Conservation (phyloP, 495 filamentous ascomycete genomes). For the Amphirosellinia nigrospora region DNA sequence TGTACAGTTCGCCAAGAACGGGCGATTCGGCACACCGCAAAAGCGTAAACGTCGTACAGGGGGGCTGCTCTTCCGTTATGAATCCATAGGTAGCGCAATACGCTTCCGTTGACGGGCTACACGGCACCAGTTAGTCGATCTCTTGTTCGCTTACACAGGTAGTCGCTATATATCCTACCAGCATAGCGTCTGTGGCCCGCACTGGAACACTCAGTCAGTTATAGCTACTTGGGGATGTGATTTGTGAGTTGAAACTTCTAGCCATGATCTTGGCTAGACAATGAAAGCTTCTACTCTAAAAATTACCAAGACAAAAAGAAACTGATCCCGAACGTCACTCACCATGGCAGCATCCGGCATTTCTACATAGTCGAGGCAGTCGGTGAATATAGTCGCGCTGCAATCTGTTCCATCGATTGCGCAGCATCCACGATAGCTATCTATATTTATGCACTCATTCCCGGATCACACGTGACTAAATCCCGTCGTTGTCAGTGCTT, state of each 20-base stretch:
- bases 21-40: constrained; percentile 31
- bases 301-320: background rate
- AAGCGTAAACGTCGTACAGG: constrained; percentile 30
- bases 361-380: constrained; percentile 31
- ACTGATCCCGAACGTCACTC: background rate
- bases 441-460: constrained; percentile 36
- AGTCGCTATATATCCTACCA: constrained; percentile 30
- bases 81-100: constrained; percentile 35
- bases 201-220: constrained; percentile 16
- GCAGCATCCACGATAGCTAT: constrained; percentile 36
- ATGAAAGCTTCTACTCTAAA: background rate
- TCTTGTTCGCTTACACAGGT: background rate
- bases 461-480: constrained; percentile 36
- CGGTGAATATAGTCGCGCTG: constrained; percentile 33
- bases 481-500: background rate
- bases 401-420: constrained; percentile 29
- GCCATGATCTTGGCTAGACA: background rate
- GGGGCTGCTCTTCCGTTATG: constrained; percentile 23
- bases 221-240: background rate
- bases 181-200: constrained; percentile 35
- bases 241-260: background rate
- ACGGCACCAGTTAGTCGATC: background rate
- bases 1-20: constrained; percentile 34
- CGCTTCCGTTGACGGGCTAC: constrained; percentile 27
- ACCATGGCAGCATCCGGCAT: constrained; percentile 14